Conservation (phyloP, 2,329 filamentous ascomycete species). For the Cucurbitaria berberidis region DNA sequence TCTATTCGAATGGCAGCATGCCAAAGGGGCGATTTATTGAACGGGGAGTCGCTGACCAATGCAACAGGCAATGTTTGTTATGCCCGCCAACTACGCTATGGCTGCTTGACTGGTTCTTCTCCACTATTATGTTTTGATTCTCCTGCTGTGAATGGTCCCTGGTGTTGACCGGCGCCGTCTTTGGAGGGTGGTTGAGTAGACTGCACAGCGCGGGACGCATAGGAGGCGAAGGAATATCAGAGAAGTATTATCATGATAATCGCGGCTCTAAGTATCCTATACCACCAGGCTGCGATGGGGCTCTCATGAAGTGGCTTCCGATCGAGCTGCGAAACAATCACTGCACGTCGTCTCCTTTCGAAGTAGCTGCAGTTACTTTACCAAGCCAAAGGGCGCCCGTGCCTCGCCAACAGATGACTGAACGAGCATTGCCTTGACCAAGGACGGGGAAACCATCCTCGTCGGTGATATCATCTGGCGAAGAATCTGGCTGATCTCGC, state of each 20-base stretch:
- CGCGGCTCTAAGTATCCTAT: neutral
- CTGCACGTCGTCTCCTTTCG: conserved; percentile 1
- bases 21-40: too few species aligned
- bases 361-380: neutral
- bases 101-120: too few species aligned
- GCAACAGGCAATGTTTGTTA: too few species aligned
- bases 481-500: conserved; percentile 63
- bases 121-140: too few species aligned
- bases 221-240: neutral
- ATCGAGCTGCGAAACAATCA: conserved; percentile 1
- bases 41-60: too few species aligned
- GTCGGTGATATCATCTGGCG: neutral
- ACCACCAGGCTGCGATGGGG: neutral
- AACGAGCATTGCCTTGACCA: neutral
- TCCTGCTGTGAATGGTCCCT: too few species aligned
- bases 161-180: too few species aligned
- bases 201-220: neutral
- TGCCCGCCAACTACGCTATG: too few species aligned
- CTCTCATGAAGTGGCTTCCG: neutral
- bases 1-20: too few species aligned
- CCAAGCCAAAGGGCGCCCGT: conserved; percentile 2
- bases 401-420: neutral
- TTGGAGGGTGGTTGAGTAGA: too few species aligned
- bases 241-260: neutral
- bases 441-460: neutral